A percentile compares a stretch with the other conserved stretches of the same genome.
Conservation (phyloP, 306 rosid species). For the Coriaria nepalensis region DNA sequence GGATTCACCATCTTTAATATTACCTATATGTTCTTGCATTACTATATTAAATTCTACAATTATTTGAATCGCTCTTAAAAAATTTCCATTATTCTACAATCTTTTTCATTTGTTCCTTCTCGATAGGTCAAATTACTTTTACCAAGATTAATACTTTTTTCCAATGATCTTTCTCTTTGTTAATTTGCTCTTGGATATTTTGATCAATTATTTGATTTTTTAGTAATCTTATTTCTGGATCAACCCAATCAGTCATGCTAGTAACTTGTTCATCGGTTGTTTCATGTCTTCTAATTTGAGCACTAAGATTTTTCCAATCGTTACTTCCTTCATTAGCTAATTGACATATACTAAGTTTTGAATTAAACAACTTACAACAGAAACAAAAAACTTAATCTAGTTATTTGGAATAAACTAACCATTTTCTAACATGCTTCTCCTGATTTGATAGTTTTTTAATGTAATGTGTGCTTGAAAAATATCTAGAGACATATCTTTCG, state of each 20-base stretch:
- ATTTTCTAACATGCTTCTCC: not conserved
- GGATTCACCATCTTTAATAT: slow-evolving; percentile 1
- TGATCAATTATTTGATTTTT: not conserved
- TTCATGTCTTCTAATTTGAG: not conserved
- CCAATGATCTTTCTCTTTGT: slow-evolving; percentile 4
- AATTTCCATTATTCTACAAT: slow-evolving; percentile 2
- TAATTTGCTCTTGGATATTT: not conserved
- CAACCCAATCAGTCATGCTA: not conserved
- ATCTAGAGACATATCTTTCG: not conserved
- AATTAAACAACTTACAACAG: slow-evolving; percentile 3
- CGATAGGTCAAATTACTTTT: too few species aligned
- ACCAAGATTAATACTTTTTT: not conserved
- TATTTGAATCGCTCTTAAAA: slow-evolving; percentile 1
- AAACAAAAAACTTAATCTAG: slow-evolving; percentile 3
- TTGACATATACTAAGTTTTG: not conserved
- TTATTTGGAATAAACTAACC: not conserved
- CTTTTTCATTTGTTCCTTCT: too few species aligned
- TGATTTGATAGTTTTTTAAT: not conserved
- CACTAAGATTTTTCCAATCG: slow-evolving; percentile 1
- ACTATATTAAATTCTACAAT: slow-evolving; percentile 3
- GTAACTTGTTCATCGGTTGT: not conserved
- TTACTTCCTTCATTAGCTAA: not conserved
- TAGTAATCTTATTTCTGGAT: not conserved
- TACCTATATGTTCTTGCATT: slow-evolving; percentile 1
- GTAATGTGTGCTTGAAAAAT: slow-evolving; percentile 2